Percentiles rank a stretch among this genome's conserved stretches.
These are phyloP conservation scores for Volvox carteri DNA, from an alignment of 163 green algal genomes.

Conservation along the genomic window DNA sequence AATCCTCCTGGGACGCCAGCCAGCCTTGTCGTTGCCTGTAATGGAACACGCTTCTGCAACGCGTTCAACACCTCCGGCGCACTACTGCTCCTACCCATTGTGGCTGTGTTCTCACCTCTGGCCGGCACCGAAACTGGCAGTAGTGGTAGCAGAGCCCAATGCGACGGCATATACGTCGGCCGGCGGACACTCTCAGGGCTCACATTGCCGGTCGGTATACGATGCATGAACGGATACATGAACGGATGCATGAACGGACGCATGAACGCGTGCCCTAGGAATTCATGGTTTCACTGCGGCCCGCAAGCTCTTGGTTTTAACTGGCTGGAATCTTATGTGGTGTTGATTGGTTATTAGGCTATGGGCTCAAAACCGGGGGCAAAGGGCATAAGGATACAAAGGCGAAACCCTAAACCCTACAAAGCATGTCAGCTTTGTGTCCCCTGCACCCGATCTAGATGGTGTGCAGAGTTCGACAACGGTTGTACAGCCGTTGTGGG, in stretches of 20 bases:
- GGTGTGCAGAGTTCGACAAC: too few relatives aligned
- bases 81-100: neutral
- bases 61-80: conserved; percentile 17
- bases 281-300: neutral
- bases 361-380: neutral
- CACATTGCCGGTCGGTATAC: neutral
- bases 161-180: conserved; percentile 16
- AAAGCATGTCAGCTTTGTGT: too few relatives aligned
- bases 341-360: neutral
- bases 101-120: neutral
- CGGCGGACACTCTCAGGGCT: neutral
- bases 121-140: neutral
- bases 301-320: neutral
- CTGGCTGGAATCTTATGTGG: neutral
- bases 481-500: too few relatives aligned
- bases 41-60: neutral
- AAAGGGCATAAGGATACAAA: too few relatives aligned
- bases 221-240: too few relatives aligned
- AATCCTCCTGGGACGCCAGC: too few relatives aligned
- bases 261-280: too few relatives aligned
- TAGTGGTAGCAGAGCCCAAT: too few relatives aligned
- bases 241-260: too few relatives aligned
- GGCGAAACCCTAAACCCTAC: too few relatives aligned
- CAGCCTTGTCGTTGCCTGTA: neutral
- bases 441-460: too few relatives aligned